Percentiles rank a stretch among this genome's conserved stretches.
phyloP scores from a whole-genome alignment of 179 eudicot species.

The Silene vulgaris region DNA sequence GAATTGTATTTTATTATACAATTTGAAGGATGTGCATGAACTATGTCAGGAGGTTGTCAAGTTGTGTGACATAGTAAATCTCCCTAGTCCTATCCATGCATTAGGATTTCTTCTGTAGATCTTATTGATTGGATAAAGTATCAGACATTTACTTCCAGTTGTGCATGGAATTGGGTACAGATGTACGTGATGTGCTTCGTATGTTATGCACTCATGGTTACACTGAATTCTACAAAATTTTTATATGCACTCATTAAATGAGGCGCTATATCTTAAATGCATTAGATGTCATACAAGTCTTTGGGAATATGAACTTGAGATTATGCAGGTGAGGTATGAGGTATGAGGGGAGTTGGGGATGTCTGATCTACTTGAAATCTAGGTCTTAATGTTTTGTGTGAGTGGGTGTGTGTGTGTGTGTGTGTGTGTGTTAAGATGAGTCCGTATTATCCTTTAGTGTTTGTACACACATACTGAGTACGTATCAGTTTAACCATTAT shows the following conservation, averaged over 20 bases:
- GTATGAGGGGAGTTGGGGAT: background rate
- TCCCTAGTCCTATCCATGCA: background rate
- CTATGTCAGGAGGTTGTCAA: background rate
- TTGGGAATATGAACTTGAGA: background rate
- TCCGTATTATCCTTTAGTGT: background rate
- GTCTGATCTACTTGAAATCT: background rate
- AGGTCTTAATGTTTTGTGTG: background rate
- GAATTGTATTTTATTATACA: background rate
- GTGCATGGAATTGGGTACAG: conserved; percentile 1
- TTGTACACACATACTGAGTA: too few species aligned
- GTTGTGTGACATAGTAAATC: background rate
- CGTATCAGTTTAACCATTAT: background rate
- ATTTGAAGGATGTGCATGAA: background rate
- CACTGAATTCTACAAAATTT: background rate
- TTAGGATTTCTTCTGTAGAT: background rate
- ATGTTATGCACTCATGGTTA: background rate
- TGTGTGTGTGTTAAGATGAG: conserved; percentile 6
- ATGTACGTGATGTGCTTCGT: background rate
- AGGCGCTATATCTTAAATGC: background rate
- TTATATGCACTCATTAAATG: background rate
- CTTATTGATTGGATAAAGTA: background rate
- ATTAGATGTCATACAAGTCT: conserved; percentile 4
- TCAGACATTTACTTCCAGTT: background rate
- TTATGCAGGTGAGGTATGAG: background rate
- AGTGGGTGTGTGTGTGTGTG: too few species aligned